These are phyloP conservation scores for Coemansia sp. DNA, from an alignment of 192 early-diverging fungal genomes.

Conservation along the genomic window DNA sequence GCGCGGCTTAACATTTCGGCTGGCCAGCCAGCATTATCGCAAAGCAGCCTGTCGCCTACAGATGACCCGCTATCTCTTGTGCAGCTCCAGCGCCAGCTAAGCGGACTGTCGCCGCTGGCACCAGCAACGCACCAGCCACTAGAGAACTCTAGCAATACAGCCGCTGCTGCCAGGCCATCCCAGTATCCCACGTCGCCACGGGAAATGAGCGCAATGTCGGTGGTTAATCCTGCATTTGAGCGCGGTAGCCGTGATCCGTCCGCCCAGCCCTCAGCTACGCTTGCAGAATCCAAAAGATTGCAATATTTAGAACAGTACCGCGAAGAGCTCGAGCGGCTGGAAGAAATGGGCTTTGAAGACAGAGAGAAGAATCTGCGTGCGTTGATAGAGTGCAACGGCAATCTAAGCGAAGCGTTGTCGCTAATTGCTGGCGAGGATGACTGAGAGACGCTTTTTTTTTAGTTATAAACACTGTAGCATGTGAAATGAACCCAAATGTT, in stretches of 20 bases:
- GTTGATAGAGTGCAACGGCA: slow-evolving; percentile 78
- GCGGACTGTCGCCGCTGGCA: slow-evolving; percentile 8
- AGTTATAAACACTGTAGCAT: not conserved
- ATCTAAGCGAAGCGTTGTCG: slow-evolving; percentile 80
- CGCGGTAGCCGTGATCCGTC: not conserved
- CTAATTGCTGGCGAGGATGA: not conserved
- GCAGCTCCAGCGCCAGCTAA: slow-evolving; percentile 4
- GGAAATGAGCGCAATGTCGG: slow-evolving; percentile 23
- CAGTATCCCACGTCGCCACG: slow-evolving; percentile 6
- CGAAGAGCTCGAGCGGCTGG: slow-evolving; percentile 67
- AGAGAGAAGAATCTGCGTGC: slow-evolving; percentile 81
- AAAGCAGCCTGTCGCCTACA: slow-evolving; percentile 3
- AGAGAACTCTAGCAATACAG: not conserved
- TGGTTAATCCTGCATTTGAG: slow-evolving; percentile 11
- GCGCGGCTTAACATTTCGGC: slow-evolving; percentile 37
- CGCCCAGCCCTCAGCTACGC: not conserved
- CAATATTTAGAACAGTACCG: slow-evolving; percentile 58
- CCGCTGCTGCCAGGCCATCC: not conserved
- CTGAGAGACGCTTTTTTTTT: not conserved
- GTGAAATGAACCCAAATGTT: too few relatives aligned
- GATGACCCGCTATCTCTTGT: slow-evolving; percentile 1
- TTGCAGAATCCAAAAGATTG: slow-evolving; percentile 4
- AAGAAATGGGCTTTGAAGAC: slow-evolving; percentile 95
- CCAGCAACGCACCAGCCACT: slow-evolving; percentile 3
- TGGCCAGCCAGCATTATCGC: slow-evolving; percentile 9